These are phyloP conservation scores for Pythium insidiosum DNA, from an alignment of 352 stramenopile species.

Conservation along the genomic window DNA sequence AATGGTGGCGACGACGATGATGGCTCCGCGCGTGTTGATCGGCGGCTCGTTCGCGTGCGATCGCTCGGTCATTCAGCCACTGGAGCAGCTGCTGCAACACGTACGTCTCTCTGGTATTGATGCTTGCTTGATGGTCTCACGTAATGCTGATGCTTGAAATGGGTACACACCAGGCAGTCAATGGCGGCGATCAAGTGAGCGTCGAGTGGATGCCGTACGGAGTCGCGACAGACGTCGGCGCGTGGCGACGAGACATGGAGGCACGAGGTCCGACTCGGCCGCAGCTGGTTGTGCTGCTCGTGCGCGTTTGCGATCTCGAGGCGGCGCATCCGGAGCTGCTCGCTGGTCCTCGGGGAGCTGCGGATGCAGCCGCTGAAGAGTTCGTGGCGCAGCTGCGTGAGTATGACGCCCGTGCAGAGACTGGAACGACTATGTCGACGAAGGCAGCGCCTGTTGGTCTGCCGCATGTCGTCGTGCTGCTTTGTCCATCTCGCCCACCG, in stretches of 20 bases:
- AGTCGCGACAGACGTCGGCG: slow-evolving; percentile 21
- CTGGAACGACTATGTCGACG: background rate
- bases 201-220: slow-evolving; percentile 58
- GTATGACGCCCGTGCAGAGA: background rate
- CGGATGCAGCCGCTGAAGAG: background rate
- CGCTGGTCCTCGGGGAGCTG: too few relatives aligned
- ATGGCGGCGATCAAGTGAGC: slow-evolving; percentile 16
- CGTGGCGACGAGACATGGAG: slow-evolving; percentile 16
- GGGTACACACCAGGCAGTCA: slow-evolving; percentile 14
- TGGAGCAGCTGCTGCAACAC: slow-evolving; percentile 38
- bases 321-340: slow-evolving; percentile 46
- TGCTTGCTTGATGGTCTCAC: background rate
- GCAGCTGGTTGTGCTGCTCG: slow-evolving; percentile 46
- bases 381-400: background rate
- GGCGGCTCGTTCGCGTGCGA: slow-evolving; percentile 57
- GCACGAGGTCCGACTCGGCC: slow-evolving; percentile 1
- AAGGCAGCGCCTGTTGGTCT: too few relatives aligned
- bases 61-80: slow-evolving; percentile 30
- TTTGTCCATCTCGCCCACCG: slow-evolving; percentile 17
- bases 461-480: slow-evolving; percentile 9
- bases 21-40: slow-evolving; percentile 31
- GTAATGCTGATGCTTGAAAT: background rate
- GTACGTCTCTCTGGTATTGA: slow-evolving; percentile 16
- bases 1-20: too few relatives aligned
- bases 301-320: slow-evolving; percentile 50